phyloP scores from a whole-genome alignment of 345 rosid genomes.

The Citrus glauca region DNA sequence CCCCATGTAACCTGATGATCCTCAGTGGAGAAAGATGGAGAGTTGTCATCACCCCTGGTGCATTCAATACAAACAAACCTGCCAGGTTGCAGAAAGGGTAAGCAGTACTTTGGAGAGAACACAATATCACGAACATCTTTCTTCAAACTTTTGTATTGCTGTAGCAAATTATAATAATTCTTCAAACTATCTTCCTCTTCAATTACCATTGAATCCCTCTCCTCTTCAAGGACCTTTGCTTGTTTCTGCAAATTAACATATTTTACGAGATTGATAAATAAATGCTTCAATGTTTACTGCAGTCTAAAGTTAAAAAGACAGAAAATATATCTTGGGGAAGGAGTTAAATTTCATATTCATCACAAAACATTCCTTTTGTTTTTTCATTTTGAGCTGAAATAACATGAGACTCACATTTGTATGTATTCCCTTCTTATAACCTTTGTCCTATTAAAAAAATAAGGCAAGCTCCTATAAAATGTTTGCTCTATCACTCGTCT shows the following conservation, averaged over 20 bases:
- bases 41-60: constrained; percentile 45
- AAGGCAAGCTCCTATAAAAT: not conserved
- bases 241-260: constrained; percentile 55
- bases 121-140: constrained; percentile 73
- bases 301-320: not conserved
- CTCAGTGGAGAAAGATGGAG: constrained; percentile 60
- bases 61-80: constrained; percentile 67
- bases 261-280: constrained; percentile 13
- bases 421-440: not conserved
- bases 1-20: constrained; percentile 84
- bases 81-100: constrained; percentile 81
- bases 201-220: constrained; percentile 80
- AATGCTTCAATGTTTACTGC: not conserved
- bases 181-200: constrained; percentile 92
- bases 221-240: constrained; percentile 70
- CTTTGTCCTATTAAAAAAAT: not conserved
- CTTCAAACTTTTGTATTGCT: constrained; percentile 69
- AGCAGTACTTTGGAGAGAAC: constrained; percentile 74
- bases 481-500: not conserved
- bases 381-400: not conserved
- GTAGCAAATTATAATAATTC: constrained; percentile 72
- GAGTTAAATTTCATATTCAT: not conserved
- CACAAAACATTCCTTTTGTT: no score
- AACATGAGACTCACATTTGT: not conserved
- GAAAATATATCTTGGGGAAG: not conserved